Evolutionary conservation across 805 yeast species (phyloP), one percentile per base, ranked within the genome.

Genomic region (Candida vaughaniae): DNA sequence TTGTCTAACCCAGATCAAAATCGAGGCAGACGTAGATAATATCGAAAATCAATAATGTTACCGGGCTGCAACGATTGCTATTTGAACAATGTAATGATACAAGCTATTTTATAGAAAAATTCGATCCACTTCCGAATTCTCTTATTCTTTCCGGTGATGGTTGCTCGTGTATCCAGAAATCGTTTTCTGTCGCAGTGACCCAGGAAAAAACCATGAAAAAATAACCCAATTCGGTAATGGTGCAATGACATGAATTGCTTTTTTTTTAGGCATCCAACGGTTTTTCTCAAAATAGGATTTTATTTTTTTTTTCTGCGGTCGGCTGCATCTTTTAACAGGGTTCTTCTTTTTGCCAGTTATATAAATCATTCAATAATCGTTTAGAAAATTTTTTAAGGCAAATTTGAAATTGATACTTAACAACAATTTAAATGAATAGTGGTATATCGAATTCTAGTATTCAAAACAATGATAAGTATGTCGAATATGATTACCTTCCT

Each of bases 401-500:
- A 20, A n/a, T n/a, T n/a, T n/a, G n/a, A n/a, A n/a, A n/a, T n/a
- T n/a, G n/a, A n/a, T n/a, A n/a, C n/a, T n/a, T n/a, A n/a, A n/a
- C n/a, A n/a, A n/a, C n/a, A n/a, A n/a, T n/a, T n/a, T n/a, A n/a
- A n/a, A n/a, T n/a, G n/a, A n/a, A n/a, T n/a, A n/a, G n/a, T n/a
- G n/a, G n/a, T n/a, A n/a, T n/a, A n/a, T n/a, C n/a, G n/a, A n/a
- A n/a, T n/a, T n/a, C n/a, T n/a, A n/a, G n/a, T n/a, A n/a, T n/a
- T n/a, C n/a, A n/a, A n/a, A n/a, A n/a, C n/a, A n/a, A n/a, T n/a
- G n/a, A n/a, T n/a, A n/a, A n/a, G n/a, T n/a, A n/a, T n/a, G 20
- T 35, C 4, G 38, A 35, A 10, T 35, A 28, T 16, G 38, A 35
- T 15, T 31, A 36, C 25, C 22, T 31, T 8, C 39, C 39, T n/a